phyloP scores from a whole-genome alignment of 208 protist genomes.

The Trypanosoma boissoni region DNA sequence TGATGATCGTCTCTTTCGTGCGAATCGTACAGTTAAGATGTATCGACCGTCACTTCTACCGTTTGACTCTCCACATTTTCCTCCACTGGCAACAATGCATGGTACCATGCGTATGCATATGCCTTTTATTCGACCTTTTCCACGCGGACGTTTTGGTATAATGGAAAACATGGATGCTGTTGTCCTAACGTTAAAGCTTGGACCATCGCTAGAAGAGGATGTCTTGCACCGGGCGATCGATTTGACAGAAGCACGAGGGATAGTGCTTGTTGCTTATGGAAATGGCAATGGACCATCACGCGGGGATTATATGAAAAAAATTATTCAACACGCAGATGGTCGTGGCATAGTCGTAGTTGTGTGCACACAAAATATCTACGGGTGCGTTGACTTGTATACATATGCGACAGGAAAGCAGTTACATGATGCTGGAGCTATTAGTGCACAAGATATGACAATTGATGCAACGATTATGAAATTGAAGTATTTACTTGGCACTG shows the following conservation, averaged over 20 bases:
- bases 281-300: slow-evolving; percentile 89
- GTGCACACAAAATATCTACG: slow-evolving; percentile 86
- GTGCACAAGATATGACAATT: slow-evolving; percentile 89
- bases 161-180: slow-evolving; percentile 41
- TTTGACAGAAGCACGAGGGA: slow-evolving; percentile 48
- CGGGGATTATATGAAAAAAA: slow-evolving; percentile 59
- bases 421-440: slow-evolving; percentile 59
- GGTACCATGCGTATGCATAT: slow-evolving; percentile 44
- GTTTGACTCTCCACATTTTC: slow-evolving; percentile 92
- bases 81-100: slow-evolving; percentile 78
- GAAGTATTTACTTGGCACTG: slow-evolving; percentile 77
- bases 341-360: slow-evolving; percentile 90
- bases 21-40: slow-evolving; percentile 89
- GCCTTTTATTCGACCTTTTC: slow-evolving; percentile 43
- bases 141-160: slow-evolving; percentile 45
- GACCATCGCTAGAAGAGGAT: slow-evolving; percentile 52
- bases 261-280: slow-evolving; percentile 93
- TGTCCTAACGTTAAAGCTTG: slow-evolving; percentile 64
- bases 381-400: slow-evolving; percentile 48
- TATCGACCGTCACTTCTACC: slow-evolving; percentile 74
- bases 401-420: slow-evolving; percentile 81
- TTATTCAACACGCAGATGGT: slow-evolving; percentile 52
- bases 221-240: slow-evolving; percentile 25
- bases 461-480: slow-evolving; percentile 91
- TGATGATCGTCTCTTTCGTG: slow-evolving; percentile 92